Conservation (phyloP, 2,329 filamentous ascomycete genomes). For the Annulohypoxylon truncatum region DNA sequence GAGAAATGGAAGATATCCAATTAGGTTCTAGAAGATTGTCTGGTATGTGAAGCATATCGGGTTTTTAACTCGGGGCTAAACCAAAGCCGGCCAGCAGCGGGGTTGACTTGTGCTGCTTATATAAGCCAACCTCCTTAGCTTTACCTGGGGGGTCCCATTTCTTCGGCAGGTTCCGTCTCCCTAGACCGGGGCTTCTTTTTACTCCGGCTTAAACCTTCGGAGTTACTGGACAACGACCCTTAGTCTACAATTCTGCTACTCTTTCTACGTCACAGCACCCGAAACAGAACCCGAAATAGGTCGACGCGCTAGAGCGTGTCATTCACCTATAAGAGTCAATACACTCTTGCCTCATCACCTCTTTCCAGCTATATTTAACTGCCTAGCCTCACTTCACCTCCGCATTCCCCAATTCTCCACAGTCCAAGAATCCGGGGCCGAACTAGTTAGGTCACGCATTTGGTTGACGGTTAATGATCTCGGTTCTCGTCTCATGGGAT, state of each 20-base stretch:
- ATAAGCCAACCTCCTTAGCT: slow-evolving; percentile 16
- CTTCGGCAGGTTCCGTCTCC: slow-evolving; percentile 31
- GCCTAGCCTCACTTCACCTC: not conserved
- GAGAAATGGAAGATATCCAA: slow-evolving; percentile 37
- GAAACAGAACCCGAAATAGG: not conserved
- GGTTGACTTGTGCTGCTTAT: slow-evolving; percentile 24
- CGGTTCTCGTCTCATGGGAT: not conserved
- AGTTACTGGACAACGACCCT: not conserved
- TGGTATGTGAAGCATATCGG: not conserved
- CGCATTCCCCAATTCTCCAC: slow-evolving; percentile 9
- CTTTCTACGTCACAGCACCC: slow-evolving; percentile 1
- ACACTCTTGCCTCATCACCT: not conserved
- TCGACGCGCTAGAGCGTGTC: not conserved
- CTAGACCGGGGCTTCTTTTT: slow-evolving; percentile 4
- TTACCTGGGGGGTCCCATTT: slow-evolving; percentile 20
- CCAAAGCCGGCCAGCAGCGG: slow-evolving; percentile 33
- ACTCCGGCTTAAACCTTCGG: slow-evolving; percentile 3
- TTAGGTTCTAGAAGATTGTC: slow-evolving; percentile 25
- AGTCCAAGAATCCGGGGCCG: slow-evolving; percentile 18
- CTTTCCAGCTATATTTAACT: not conserved
- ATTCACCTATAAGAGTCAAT: not conserved
- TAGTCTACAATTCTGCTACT: not conserved
- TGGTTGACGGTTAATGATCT: not conserved
- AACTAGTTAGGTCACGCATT: not conserved
- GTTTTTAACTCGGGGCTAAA: slow-evolving; percentile 14